Base-by-base conservation (phyloP, 148 eudicot genomes). In the Amaranthus palmeri region DNA sequence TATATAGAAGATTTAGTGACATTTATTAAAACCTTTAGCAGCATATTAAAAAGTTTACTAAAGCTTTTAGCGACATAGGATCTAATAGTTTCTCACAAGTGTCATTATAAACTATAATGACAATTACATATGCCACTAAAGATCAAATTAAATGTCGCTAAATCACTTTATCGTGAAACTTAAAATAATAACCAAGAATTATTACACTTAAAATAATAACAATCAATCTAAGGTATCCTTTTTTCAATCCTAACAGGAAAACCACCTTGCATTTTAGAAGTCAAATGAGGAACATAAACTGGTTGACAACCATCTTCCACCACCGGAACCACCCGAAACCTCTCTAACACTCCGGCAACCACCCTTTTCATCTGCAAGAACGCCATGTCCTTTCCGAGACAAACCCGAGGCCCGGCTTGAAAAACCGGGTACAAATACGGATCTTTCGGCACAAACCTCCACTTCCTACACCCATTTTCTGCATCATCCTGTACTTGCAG, bases 321-420 rank as follows among this genome's bases (percentile, higher is more conserved):
- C 57, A 10, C 78, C 8, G 85, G 80, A 49, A 83, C 80, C 74
- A 86, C 78, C 77, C 36, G 68, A 41, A 86, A 86, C 78, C 72
- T 59, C 54, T 56, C 69, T 57, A 86, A 63, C 48, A 86, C 65
- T 7, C 81, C 78, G 4, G 85, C 74, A 6, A 77, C 76, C 61
- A 83, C 76, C 63, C 74, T 79, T 82, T 86, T 86, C 89, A 86
- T 86, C 47, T 86, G 85, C 74, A 83, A 62, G 18, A 79, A 74
- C 4, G 85, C 85, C 86, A 86, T 81, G 17, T 83, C 83, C 75
- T 79, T 83, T 42, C 86, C 89, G 25, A 83, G 76, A 69, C 85
- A 83, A 72, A 80, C 57, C 65, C 86, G 78, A 2, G 86, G 89
- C 11, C 88, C 88, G 2, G 89, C 86, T 57, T 83, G 85, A 64